Evolutionary conservation across 1,139 yeast genomes (phyloP), one percentile per base, ranked within the genome.

Genomic region (Magnusiomyces paraingens): DNA sequence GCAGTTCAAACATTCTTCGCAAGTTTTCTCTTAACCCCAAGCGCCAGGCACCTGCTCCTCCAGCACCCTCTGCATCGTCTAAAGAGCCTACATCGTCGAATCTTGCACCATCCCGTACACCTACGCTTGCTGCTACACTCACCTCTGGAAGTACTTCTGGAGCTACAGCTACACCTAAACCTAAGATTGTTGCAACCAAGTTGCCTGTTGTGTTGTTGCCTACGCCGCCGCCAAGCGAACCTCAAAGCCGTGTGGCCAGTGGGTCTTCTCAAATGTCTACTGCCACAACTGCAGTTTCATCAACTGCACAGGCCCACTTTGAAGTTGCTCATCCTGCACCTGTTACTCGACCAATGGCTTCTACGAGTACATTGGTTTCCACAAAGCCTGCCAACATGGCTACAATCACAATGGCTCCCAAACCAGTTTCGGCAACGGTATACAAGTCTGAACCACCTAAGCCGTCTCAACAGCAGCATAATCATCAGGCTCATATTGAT

Each of bases 11-110:
- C 39, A 38, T 55, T 38, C 42, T 55, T 18, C 29, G 55, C 12
- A 51, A 49, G 22, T 49, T 54, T 18, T 32, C 54, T 15, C 50
- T 51, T 17, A 47, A 47, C 11, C 57, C 57, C 10, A 55, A 55
- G 29, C 51, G 57, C 3, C 49, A 44, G 8, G 55, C 57, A 15
- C 55, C 57, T 5, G 53, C 51, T 3, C 49, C 53, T 18, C 57
- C 57, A 15, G 48, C 45, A 10, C 38, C 35, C 15, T 26, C 32
- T 4, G 32, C 8, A 8, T 26, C 32, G 32, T 8, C 32, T n/a
- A n/a, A n/a, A n/a, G 32, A 26, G 32, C 32, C 32, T 26, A 5
- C 32, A 4, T 26, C 32, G 32, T 26, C 32, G 8, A 26, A 26
- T 26, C 32, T 26, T 26, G 32, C 32, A 4, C 32, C 32, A 4